Base-by-base conservation (phyloP, 805 yeast genomes). In the Saccharomyces kudriavzevii region DNA sequence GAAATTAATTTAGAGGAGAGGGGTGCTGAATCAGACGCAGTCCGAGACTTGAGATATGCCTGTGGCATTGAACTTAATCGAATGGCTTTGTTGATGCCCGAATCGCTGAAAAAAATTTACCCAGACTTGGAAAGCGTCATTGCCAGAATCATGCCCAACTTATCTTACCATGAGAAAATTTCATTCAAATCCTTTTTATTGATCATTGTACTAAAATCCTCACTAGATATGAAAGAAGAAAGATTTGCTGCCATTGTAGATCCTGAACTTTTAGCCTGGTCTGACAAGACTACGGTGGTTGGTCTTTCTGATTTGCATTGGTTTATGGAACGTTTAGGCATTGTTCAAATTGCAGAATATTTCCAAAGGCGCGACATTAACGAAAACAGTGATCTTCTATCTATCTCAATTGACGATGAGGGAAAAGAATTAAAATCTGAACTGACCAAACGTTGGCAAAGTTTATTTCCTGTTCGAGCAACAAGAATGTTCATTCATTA, bases 301-400 rank as follows among this genome's bases (percentile, higher is more conserved):
- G 97, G 97, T 0, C 73, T 94, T 28, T 75, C 84, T 64, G 96
- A 92, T 65, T 76, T 95, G 47, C 96, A 89, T 56, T 94, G 98
- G 98, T 94, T 94, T 62, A 92, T 94, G 98, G 98, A 91, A 70
- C 79, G 97, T 62, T 78, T 95, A 50, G 99, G 99, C 2, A 89
- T 94, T 52, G 98, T 90, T 2, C 83, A 84, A 66, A 95, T 94
- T 64, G 96, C 97, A 0, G 86, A 86, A 55, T 94, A 94, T 66
- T 94, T 95, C 70, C 84, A 85, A 56, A 79, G 81, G 6, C 76
- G 98, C 59, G 87, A 88, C 4, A 91, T 95, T 30, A 79, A 87
- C 1, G 89, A 91, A 4, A 71, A 76, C 27, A 86, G 96, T 2
- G 82, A 90, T 68, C 70, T 95, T 51, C 69, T 92, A 49, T 79